These are phyloP conservation scores for Pichia ethanolica DNA, from an alignment of 805 yeast species.

Conservation along the genomic window DNA sequence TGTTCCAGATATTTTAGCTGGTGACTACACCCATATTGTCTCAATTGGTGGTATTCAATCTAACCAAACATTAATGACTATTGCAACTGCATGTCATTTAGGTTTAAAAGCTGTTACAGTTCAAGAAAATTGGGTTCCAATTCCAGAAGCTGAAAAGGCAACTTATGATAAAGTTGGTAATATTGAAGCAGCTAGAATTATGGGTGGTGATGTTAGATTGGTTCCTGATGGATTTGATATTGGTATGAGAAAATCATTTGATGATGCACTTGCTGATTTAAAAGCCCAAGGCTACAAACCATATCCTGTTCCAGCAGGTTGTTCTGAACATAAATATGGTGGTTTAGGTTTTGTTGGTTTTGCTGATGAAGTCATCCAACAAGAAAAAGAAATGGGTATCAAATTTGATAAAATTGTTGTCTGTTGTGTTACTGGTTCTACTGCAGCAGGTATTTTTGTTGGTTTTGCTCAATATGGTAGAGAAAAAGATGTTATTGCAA, in stretches of 20 bases:
- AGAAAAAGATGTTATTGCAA: conserved; percentile 29
- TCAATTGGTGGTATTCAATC: conserved; percentile 32
- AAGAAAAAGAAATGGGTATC: conserved; percentile 28
- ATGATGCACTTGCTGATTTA: conserved; percentile 25
- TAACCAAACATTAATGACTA: conserved; percentile 30
- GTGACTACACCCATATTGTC: conserved; percentile 29
- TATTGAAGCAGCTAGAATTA: conserved; percentile 29
- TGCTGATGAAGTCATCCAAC: conserved; percentile 29
- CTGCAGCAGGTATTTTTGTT: conserved; percentile 30
- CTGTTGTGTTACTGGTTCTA: conserved; percentile 30
- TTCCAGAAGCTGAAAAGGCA: conserved; percentile 25
- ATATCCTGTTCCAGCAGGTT: conserved; percentile 32
- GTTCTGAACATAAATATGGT: conserved; percentile 31
- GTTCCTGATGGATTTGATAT: conserved; percentile 30
- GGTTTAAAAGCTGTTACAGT: conserved; percentile 30
- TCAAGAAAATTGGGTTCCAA: conserved; percentile 32
- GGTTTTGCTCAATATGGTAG: conserved; percentile 31
- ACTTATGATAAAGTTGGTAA: conserved; percentile 30
- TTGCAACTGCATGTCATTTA: conserved; percentile 30
- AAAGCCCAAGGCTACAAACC: conserved; percentile 27
- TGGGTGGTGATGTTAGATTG: conserved; percentile 31
- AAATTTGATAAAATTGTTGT: conserved; percentile 30
- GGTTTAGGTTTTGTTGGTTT: conserved; percentile 32
- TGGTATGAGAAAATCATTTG: conserved; percentile 30
- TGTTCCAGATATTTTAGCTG: conserved; percentile 28